Conservation (phyloP, 768 basidiomycete species). For the Mycena pura region DNA sequence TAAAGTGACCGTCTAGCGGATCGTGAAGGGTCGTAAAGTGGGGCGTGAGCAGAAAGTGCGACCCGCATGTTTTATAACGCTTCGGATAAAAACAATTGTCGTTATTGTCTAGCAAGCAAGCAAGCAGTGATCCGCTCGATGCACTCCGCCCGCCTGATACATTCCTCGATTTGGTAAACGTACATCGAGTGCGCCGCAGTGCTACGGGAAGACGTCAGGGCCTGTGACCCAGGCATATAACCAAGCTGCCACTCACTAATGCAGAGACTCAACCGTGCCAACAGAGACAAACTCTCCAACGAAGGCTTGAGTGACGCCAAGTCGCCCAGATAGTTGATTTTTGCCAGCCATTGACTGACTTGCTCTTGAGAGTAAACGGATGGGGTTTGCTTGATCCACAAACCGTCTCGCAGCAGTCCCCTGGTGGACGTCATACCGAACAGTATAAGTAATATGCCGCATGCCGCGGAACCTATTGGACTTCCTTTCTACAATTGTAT, state of each 20-base stretch:
- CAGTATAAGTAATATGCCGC: no score
- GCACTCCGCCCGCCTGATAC: no score
- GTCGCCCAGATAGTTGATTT: conserved; percentile 15
- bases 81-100: no score
- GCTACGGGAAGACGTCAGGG: not conserved
- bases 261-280: conserved; percentile 19
- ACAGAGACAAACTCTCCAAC: conserved; percentile 4
- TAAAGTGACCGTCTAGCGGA: no score
- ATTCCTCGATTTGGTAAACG: no score
- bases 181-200: conserved; percentile 16
- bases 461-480: no score
- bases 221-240: not conserved
- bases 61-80: no score
- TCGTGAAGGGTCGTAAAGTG: no score
- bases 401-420: conserved; percentile 15
- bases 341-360: conserved; percentile 19
- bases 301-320: conserved; percentile 1
- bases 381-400: conserved; percentile 16
- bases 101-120: no score
- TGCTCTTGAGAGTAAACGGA: conserved; percentile 13
- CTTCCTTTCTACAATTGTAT: no score
- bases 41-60: no score
- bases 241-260: conserved; percentile 12
- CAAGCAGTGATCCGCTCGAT: no score
- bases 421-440: not conserved